These are phyloP conservation scores for Eucalyptus lansdowneana DNA, from an alignment of 345 rosid species.

Conservation along the genomic window DNA sequence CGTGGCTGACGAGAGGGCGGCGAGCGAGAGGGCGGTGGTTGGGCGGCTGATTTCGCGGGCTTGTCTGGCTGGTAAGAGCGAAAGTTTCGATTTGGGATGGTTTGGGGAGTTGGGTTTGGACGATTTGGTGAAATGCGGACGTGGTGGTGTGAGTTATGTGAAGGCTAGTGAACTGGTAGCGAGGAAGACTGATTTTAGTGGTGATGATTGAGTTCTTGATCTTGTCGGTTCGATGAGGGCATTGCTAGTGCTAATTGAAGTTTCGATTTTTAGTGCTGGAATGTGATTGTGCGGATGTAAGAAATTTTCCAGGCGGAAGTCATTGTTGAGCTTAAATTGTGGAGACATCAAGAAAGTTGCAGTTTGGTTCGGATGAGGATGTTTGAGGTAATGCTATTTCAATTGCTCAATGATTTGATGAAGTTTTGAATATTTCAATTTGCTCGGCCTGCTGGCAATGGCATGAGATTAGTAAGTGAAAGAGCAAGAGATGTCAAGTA, in stretches of 20 bases:
- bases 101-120: neutral
- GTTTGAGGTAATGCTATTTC: neutral
- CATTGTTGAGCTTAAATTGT: neutral
- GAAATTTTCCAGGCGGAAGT: neutral
- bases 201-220: neutral
- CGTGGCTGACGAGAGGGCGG: neutral
- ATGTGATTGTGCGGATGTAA: neutral
- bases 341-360: neutral
- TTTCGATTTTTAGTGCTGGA: neutral
- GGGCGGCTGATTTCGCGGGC: constrained; percentile 25
- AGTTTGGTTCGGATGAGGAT: neutral
- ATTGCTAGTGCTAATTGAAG: neutral
- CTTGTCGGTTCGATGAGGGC: neutral
- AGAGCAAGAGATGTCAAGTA: neutral
- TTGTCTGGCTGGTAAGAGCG: constrained; percentile 22
- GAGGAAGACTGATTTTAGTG: neutral
- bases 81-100: constrained; percentile 11
- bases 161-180: constrained; percentile 42
- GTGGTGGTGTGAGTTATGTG: constrained; percentile 4
- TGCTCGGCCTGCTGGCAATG: neutral
- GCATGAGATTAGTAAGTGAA: neutral
- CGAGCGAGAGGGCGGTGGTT: neutral
- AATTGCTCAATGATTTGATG: neutral
- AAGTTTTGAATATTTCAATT: neutral
- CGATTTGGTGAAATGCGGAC: constrained; percentile 1